phyloP scores from a whole-genome alignment of 805 yeast genomes.

The Ogataea haglerorum region DNA sequence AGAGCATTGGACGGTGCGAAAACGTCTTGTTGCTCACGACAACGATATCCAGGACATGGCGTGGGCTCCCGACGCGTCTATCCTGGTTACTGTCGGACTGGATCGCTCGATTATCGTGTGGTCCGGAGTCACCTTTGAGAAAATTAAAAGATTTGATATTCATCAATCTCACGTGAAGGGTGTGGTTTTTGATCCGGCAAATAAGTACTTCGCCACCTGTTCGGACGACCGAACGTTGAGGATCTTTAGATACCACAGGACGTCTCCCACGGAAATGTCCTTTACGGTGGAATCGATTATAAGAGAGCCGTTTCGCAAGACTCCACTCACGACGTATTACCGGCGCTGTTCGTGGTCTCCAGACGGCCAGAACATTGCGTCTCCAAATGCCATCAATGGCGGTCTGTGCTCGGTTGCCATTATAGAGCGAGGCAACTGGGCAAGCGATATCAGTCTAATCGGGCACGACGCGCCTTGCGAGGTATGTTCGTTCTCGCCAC shows the following conservation, averaged over 20 bases:
- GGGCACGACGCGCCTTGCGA: conserved; percentile 88
- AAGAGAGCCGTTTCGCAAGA: conserved; percentile 77
- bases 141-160: conserved; percentile 82
- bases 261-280: conserved; percentile 63
- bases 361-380: conserved; percentile 83
- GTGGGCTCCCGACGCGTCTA: conserved; percentile 94
- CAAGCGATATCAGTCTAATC: conserved; percentile 64
- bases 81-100: conserved; percentile 89
- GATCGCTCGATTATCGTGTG: conserved; percentile 91
- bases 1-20: conserved; percentile 94
- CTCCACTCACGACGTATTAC: conserved; percentile 91
- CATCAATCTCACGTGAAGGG: conserved; percentile 97
- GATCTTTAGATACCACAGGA: conserved; percentile 77
- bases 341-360: conserved; percentile 87
- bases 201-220: conserved; percentile 94
- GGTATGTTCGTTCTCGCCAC: conserved; percentile 71
- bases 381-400: conserved; percentile 82
- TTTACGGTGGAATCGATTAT: conserved; percentile 85
- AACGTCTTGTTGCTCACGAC: conserved; percentile 92
- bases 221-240: conserved; percentile 93
- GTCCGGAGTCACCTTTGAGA: conserved; percentile 90
- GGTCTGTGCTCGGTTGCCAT: conserved; percentile 74
- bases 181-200: conserved; percentile 96
- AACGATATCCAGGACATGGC: conserved; percentile 97
- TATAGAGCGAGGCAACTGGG: conserved; percentile 78